Evolutionary conservation across 1,139 yeast genomes (phyloP).

Genomic region (Magnusiomyces tetraspermus): DNA sequence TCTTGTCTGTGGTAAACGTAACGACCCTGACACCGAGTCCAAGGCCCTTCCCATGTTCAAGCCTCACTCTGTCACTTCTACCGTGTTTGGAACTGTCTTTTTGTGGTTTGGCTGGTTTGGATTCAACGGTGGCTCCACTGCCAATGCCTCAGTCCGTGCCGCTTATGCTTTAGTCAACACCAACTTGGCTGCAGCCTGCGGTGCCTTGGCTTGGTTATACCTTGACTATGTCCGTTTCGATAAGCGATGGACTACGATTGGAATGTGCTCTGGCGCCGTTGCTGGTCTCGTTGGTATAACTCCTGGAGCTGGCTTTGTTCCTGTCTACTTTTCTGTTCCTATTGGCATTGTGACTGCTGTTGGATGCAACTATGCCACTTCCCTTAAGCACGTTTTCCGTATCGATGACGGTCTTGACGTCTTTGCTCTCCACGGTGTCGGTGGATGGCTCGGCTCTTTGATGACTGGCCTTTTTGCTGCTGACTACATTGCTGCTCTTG

Average conservation of each 20-base stretch:
- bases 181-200: constrained; percentile 83
- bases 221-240: constrained; percentile 84
- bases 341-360: constrained; percentile 75
- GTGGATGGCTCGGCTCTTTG: constrained; percentile 77
- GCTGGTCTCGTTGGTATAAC: constrained; percentile 94
- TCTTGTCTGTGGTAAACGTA: constrained; percentile 80
- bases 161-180: constrained; percentile 92
- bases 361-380: constrained; percentile 77
- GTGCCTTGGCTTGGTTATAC: constrained; percentile 90
- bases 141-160: constrained; percentile 81
- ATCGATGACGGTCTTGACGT: constrained; percentile 97
- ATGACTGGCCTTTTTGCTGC: constrained; percentile 91
- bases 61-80: constrained; percentile 83
- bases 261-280: constrained; percentile 86
- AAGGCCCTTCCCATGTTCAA: constrained; percentile 74
- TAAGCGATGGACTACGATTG: constrained; percentile 90
- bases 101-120: constrained; percentile 99
- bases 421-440: constrained; percentile 88
- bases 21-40: constrained; percentile 44
- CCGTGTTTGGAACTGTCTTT: constrained; percentile 88
- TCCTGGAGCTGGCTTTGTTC: constrained; percentile 95
- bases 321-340: constrained; percentile 76
- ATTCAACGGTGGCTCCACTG: constrained; percentile 95
- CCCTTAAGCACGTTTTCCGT: constrained; percentile 56
- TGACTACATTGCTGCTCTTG: constrained; percentile 73